Conservation (phyloP, 1,284 basidiomycete species). For the Sphaerobolus stellatus region DNA sequence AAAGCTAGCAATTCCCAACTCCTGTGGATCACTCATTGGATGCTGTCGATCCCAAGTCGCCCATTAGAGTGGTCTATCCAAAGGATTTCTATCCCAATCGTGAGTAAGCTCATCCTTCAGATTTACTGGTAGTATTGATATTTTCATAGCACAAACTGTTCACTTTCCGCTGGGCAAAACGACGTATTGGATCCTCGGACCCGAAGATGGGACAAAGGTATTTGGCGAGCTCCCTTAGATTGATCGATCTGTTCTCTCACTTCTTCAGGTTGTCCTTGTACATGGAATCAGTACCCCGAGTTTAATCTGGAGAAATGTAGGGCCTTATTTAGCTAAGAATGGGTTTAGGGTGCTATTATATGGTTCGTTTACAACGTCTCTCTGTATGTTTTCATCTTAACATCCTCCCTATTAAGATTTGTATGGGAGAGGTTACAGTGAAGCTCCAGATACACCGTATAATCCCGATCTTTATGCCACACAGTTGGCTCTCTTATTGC, state of each 20-base stretch:
- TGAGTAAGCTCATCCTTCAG: conserved; percentile 51
- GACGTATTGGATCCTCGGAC: conserved; percentile 73
- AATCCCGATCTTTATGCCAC: conserved; percentile 62
- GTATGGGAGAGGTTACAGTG: conserved; percentile 78
- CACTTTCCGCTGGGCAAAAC: conserved; percentile 40
- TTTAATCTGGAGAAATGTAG: conserved; percentile 72
- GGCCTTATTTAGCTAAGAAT: conserved; percentile 54
- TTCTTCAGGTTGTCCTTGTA: conserved; percentile 61
- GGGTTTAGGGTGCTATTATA: conserved; percentile 77
- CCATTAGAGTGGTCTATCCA: conserved; percentile 68
- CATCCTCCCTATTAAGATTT: conserved; percentile 48
- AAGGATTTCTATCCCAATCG: conserved; percentile 66
- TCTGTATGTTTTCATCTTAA: neutral
- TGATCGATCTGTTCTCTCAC: neutral
- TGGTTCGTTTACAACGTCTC: conserved; percentile 39
- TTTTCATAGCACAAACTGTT: conserved; percentile 9
- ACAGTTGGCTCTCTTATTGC: conserved; percentile 78
- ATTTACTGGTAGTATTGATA: conserved; percentile 56
- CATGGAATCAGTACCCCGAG: conserved; percentile 76
- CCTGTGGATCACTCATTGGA: conserved; percentile 52
- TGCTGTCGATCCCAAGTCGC: conserved; percentile 49
- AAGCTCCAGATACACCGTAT: conserved; percentile 60
- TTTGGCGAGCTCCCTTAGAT: conserved; percentile 15
- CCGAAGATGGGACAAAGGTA: conserved; percentile 66
- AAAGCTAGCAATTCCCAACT: conserved; percentile 3